A percentile compares a stretch with the other conserved stretches of the same genome.
Evolutionary conservation across 495 filamentous ascomycete species (phyloP).

Genomic region (Tuber borchii): DNA sequence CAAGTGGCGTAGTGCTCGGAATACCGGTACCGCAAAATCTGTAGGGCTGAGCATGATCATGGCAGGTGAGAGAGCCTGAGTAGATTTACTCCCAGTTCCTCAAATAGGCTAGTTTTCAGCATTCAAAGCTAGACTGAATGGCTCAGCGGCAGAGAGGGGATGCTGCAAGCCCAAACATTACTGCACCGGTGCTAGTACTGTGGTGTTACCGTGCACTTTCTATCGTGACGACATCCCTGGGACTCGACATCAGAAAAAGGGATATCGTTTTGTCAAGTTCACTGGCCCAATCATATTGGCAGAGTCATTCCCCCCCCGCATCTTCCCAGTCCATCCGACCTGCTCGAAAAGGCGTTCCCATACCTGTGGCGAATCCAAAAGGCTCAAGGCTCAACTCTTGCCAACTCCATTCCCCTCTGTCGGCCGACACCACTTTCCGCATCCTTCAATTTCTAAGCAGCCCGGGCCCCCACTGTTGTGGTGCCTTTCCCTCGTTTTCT

Average conservation of each 20-base stretch:
- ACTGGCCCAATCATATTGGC: not conserved
- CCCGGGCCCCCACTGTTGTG: not conserved
- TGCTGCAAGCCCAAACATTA: too few species aligned
- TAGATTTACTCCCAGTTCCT: too few species aligned
- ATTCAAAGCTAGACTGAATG: too few species aligned
- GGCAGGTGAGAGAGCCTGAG: too few species aligned
- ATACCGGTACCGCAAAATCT: too few species aligned
- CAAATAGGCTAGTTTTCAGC: too few species aligned
- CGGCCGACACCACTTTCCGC: not conserved
- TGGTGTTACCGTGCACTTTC: too few species aligned
- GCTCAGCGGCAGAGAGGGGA: too few species aligned
- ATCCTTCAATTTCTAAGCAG: not conserved
- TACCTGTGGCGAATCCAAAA: not conserved
- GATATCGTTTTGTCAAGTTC: not conserved
- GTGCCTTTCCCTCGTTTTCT: not conserved
- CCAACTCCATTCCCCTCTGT: not conserved
- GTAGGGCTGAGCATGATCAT: too few species aligned
- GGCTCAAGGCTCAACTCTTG: not conserved
- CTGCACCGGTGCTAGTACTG: too few species aligned
- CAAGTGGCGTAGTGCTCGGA: too few species aligned
- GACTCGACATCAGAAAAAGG: not conserved
- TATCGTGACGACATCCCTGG: not conserved
- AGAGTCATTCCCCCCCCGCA: not conserved
- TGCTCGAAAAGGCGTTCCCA: not conserved
- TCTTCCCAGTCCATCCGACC: not conserved